These are phyloP conservation scores for Cryptococcus sp. DNA, from an alignment of 1,284 basidiomycete species.

Conservation along the genomic window DNA sequence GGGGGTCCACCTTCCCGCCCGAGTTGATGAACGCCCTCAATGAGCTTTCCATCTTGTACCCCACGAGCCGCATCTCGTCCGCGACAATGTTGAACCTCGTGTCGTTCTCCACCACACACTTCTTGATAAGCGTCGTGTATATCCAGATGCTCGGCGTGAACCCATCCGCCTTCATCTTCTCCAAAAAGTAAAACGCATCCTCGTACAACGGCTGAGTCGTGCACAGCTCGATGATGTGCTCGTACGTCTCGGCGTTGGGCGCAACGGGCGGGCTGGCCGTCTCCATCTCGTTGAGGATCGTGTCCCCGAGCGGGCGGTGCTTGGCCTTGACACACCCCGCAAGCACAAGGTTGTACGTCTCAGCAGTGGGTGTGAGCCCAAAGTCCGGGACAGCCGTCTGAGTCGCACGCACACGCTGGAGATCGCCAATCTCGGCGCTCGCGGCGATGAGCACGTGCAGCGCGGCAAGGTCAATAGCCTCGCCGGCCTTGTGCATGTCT, in stretches of 20 bases:
- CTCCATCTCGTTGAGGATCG: slow-evolving; percentile 43
- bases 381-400: slow-evolving; percentile 65
- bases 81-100: slow-evolving; percentile 62
- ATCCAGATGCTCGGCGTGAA: slow-evolving; percentile 57
- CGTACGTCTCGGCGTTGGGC: slow-evolving; percentile 62
- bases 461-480: slow-evolving; percentile 58
- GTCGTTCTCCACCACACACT: slow-evolving; percentile 61
- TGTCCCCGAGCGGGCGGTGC: slow-evolving; percentile 40
- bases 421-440: slow-evolving; percentile 60
- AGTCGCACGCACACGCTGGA: slow-evolving; percentile 71
- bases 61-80: slow-evolving; percentile 61
- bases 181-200: slow-evolving; percentile 80
- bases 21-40: slow-evolving; percentile 17
- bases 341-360: slow-evolving; percentile 69
- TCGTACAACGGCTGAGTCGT: slow-evolving; percentile 70
- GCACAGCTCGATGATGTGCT: slow-evolving; percentile 64
- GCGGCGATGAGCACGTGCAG: slow-evolving; percentile 68
- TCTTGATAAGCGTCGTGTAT: slow-evolving; percentile 63
- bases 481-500: slow-evolving; percentile 57
- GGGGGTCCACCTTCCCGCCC: slow-evolving; percentile 5
- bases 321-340: slow-evolving; percentile 57
- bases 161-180: slow-evolving; percentile 71
- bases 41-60: slow-evolving; percentile 17
- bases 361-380: slow-evolving; percentile 57
- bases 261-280: slow-evolving; percentile 46